phyloP scores from a whole-genome alignment of 2,329 filamentous ascomycete genomes.

The Zelopaecilomyces penicillatus region DNA sequence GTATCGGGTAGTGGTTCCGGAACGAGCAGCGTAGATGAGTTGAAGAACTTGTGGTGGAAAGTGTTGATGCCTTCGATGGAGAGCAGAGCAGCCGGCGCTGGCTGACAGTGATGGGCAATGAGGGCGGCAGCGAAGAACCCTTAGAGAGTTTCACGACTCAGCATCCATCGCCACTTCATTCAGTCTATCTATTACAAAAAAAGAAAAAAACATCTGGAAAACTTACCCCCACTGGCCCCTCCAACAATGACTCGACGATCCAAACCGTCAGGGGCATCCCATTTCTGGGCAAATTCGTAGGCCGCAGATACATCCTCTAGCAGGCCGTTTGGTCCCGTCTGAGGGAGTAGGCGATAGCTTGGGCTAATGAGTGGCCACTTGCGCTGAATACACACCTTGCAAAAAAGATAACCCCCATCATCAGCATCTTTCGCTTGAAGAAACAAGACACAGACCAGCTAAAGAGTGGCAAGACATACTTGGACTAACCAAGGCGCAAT shows the following conservation, averaged over 20 bases:
- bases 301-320: constrained; percentile 23
- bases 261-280: constrained; percentile 7
- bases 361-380: constrained; percentile 27
- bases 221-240: constrained; percentile 25
- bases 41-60: constrained; percentile 28
- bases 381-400: constrained; percentile 20
- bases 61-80: constrained; percentile 28
- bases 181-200: no score
- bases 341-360: constrained; percentile 27
- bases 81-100: constrained; percentile 23
- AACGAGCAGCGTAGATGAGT: constrained; percentile 22
- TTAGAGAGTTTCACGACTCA: constrained; percentile 3
- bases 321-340: constrained; percentile 19
- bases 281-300: constrained; percentile 21
- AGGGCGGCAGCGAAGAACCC: constrained; percentile 24
- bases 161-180: not conserved
- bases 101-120: constrained; percentile 20
- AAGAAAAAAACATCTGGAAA: no score
- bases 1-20: constrained; percentile 18
- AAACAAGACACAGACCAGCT: no score
- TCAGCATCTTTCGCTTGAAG: no score
- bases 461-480: constrained; percentile 8
- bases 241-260: constrained; percentile 21
- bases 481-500: constrained; percentile 30
- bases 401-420: no score